Conservation (phyloP, 768 basidiomycete genomes). For the Termitomyces sp. region DNA sequence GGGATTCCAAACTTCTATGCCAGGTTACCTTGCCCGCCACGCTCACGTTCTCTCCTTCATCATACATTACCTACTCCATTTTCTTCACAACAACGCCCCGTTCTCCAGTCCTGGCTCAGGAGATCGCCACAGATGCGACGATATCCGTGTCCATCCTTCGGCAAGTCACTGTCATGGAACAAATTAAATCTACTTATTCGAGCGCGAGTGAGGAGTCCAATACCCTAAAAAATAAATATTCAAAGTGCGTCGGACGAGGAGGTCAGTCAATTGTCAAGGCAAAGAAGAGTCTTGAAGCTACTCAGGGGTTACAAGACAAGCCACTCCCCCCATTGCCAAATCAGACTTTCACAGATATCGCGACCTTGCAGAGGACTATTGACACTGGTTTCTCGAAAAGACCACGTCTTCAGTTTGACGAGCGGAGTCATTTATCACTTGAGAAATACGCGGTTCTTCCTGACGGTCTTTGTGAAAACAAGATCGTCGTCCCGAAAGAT, state of each 20-base stretch:
- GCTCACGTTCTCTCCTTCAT: slow-evolving; percentile 53
- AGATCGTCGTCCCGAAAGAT: slow-evolving; percentile 45
- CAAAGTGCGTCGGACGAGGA: slow-evolving; percentile 28
- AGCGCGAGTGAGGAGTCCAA: slow-evolving; percentile 38
- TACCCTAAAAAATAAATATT: slow-evolving; percentile 22
- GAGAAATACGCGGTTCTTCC: slow-evolving; percentile 46
- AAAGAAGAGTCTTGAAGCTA: slow-evolving; percentile 18
- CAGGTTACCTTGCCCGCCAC: slow-evolving; percentile 63
- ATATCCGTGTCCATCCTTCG: slow-evolving; percentile 63
- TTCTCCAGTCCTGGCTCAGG: slow-evolving; percentile 46
- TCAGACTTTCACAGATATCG: slow-evolving; percentile 35
- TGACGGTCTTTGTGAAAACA: slow-evolving; percentile 63
- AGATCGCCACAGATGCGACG: slow-evolving; percentile 67
- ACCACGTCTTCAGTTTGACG: slow-evolving; percentile 39
- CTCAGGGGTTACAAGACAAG: slow-evolving; percentile 27
- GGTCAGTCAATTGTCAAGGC: slow-evolving; percentile 17
- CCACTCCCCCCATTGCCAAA: slow-evolving; percentile 37
- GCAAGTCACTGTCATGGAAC: slow-evolving; percentile 48
- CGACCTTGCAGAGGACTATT: slow-evolving; percentile 43
- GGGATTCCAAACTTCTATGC: background rate
- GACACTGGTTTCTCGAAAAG: slow-evolving; percentile 70
- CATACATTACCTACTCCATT: slow-evolving; percentile 65
- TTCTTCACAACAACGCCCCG: slow-evolving; percentile 64
- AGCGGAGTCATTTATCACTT: slow-evolving; percentile 37
- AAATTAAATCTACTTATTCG: slow-evolving; percentile 34